Evolutionary conservation across 306 rosid genomes (phyloP), one percentile per base, ranked within the genome.

Genomic region (Cucurbita maxima): DNA sequence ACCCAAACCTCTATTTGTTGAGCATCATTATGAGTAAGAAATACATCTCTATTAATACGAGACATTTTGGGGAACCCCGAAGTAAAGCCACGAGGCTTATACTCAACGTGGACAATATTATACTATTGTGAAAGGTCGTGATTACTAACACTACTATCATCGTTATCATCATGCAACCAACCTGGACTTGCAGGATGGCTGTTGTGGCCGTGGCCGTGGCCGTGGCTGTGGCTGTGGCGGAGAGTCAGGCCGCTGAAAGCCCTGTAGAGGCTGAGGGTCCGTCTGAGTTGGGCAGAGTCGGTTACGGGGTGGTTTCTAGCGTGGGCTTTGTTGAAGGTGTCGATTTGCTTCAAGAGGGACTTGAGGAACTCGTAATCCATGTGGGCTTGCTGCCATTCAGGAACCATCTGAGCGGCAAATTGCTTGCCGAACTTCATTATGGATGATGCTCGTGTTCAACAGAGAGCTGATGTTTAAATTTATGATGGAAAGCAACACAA

Each of bases 271-370:
- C 56, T 67, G 11, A 63, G 52, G 36, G 71, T 43, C 51, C 71
- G 3, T 2, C 15, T 1, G 8, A 67, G 73, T 4, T 67, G 73
- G 56, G 55, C 73, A 9, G 73, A 20, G 16, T 67, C 56, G 19
- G 3, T 67, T 3, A 55, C 1, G 12, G 73, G 52, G n/a, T 59
- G 64, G 43, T 59, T 59, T 14, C 40, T 6, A 1, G 41, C 41
- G 48, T 67, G 73, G 36, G 54, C 6, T 67, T 22, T 6, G 36
- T 67, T 67, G 73, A 43, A 45, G n/a, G 18, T 45, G 0, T 67
- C 73, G 0, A 67, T 67, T 67, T 67, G 73, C 55, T 67, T 67
- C 55, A 67, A 19, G n/a, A 67, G 73, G 44, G 73, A 20, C 8
- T 69, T 69, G 14, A 69, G 73, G 15, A 48, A 69, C 1, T 48